Evolutionary conservation across 192 early-diverging fungal species (phyloP).

Genomic region (Coemansia sp.): DNA sequence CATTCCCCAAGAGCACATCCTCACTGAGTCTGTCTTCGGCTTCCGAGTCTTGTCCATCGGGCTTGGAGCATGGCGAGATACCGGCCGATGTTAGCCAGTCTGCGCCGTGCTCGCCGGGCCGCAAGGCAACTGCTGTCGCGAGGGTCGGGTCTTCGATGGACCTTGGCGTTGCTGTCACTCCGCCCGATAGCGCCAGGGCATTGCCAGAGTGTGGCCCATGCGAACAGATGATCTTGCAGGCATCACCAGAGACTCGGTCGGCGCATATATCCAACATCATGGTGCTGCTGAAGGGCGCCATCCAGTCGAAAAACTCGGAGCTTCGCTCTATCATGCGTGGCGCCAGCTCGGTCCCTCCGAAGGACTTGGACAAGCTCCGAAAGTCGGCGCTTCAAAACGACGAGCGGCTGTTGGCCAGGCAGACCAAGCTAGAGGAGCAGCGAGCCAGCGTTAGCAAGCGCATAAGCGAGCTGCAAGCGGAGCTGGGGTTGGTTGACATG

Average conservation of each 20-base stretch:
- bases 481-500: slow-evolving; percentile 10
- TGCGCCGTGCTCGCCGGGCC: not conserved
- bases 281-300: slow-evolving; percentile 3
- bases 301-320: slow-evolving; percentile 4
- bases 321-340: not conserved
- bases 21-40: not conserved
- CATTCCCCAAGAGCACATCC: not conserved
- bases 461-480: slow-evolving; percentile 18
- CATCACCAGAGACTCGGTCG: not conserved
- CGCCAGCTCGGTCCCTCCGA: not conserved
- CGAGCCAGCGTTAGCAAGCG: not conserved
- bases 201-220: not conserved
- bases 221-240: slow-evolving; percentile 1
- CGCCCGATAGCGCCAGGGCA: too few species aligned
- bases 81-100: not conserved
- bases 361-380: not conserved
- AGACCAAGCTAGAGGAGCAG: not conserved
- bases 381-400: not conserved
- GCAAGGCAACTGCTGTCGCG: not conserved
- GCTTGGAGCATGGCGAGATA: not conserved
- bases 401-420: not conserved
- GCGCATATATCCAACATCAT: not conserved
- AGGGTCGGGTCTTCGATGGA: not conserved
- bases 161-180: not conserved
- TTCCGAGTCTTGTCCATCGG: not conserved